Evolutionary conservation across 106 monocot species (phyloP), one percentile per base, ranked within the genome.

Genomic region (Vanilla planifolia): DNA sequence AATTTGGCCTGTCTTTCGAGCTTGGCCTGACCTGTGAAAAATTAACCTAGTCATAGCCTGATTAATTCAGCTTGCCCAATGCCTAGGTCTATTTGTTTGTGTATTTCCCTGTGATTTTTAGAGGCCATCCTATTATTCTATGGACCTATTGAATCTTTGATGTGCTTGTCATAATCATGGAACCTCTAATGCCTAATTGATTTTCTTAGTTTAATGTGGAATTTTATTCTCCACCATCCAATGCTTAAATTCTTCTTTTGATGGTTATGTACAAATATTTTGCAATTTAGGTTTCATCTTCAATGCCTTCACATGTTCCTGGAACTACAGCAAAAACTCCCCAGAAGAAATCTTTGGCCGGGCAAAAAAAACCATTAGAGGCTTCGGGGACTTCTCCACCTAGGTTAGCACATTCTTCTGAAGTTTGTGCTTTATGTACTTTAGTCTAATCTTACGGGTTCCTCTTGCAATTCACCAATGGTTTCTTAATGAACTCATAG

Each of bases 321-420:
- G 79, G 68, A 64, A 21, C 39, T 33, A 69, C 34, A 27, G 9
- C 56, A 35, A 80, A 68, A 61, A 77, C 68, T 65, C 71, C 79
- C 16, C 43, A 28, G 57, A 85, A 79, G 62, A 85, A 85, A 66
- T 52, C 70, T 51, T 51, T 59, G 33, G 66, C 58, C 20, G 79
- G 79, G 19, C 73, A 80, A 62, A 79, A 85, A 65, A 85, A 76
- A 56, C 72, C 79, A 47, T 30, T 80, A 42, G 85, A 79, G 45
- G 46, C 75, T 43, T 55, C 61, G 57, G 64, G 64, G 20, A 56
- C 63, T 60, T 64, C 69, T 26, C 51, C 65, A 25, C 27, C 51
- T 26, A 84, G 75, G 79, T 79, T 20, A 57, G 35, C 57, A 19
- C n/a, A 22, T 57, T 13, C 20, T 57, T 19, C 5, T 57, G 34